Evolutionary conservation across 371 early-diverging fungal species (phyloP).

Genomic region (Mucor velutinosus): DNA sequence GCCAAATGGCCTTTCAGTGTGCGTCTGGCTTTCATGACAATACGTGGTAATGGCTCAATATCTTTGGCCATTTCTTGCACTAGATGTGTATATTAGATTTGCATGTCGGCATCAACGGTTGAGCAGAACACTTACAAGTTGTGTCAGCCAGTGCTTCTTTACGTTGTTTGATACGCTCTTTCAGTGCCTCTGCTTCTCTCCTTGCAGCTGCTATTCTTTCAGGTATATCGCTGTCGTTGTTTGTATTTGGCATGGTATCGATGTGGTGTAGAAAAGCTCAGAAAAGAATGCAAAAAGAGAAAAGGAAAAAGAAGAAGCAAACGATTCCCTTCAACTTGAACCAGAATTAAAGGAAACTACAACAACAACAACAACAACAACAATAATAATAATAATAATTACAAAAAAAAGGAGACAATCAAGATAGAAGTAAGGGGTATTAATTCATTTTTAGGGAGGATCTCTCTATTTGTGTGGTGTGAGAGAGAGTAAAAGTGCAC

Average conservation of each 20-base stretch:
- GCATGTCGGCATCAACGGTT: too few species aligned
- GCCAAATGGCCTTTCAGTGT: constrained; percentile 98
- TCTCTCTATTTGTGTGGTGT: neutral
- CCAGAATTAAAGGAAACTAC: neutral
- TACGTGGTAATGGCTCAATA: constrained; percentile 65
- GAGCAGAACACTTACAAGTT: constrained; percentile 65
- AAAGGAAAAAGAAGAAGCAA: neutral
- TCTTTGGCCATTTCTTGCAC: constrained; percentile 52
- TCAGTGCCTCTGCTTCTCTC: constrained; percentile 94
- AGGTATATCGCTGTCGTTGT: neutral
- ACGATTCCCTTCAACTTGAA: neutral
- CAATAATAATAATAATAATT: too few species aligned
- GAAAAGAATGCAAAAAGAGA: neutral
- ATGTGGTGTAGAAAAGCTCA: neutral
- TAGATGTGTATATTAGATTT: constrained; percentile 1
- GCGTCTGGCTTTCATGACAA: constrained; percentile 65
- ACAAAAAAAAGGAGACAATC: neutral
- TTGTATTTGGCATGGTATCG: neutral
- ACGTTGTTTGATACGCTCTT: constrained; percentile 92
- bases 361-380: neutral
- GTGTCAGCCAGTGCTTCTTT: constrained; percentile 92
- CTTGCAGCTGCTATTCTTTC: constrained; percentile 90
- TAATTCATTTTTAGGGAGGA: neutral
- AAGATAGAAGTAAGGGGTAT: neutral
- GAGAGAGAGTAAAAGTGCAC: neutral